Percentiles rank a stretch among this genome's conserved stretches.
These are phyloP conservation scores for Bipolaris victoriae DNA, from an alignment of 2,329 filamentous ascomycete species.

Conservation along the genomic window DNA sequence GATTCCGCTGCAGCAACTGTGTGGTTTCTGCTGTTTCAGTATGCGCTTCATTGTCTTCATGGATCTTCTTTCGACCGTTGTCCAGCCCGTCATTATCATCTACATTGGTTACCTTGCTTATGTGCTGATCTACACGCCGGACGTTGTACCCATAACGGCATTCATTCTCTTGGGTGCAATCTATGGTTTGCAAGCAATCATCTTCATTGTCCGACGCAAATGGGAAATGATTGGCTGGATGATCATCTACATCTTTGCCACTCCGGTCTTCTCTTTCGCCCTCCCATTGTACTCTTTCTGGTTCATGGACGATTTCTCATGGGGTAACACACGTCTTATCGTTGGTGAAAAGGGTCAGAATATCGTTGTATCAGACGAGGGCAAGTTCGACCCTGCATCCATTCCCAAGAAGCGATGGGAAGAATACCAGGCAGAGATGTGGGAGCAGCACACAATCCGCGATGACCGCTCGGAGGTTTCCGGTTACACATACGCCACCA, in stretches of 20 bases:
- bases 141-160: conserved; percentile 77
- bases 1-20: conserved; percentile 89
- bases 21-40: conserved; percentile 99
- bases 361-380: conserved; percentile 92
- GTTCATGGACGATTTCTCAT: conserved; percentile 99
- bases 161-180: conserved; percentile 94
- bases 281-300: conserved; percentile 96
- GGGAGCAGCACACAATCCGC: conserved; percentile 88
- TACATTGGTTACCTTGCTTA: conserved; percentile 92
- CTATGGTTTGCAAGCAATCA: conserved; percentile 94
- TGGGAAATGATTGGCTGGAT: conserved; percentile 99
- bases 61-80: conserved; percentile 87
- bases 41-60: conserved; percentile 98
- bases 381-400: conserved; percentile 90
- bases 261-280: conserved; percentile 88
- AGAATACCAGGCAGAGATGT: conserved; percentile 96
- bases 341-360: conserved; percentile 93
- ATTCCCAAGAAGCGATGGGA: conserved; percentile 99
- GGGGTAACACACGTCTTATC: conserved; percentile 98
- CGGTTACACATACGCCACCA: conserved; percentile 94
- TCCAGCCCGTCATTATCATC: conserved; percentile 87
- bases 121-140: conserved; percentile 66
- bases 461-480: conserved; percentile 87
- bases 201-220: conserved; percentile 94
- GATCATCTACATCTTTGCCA: conserved; percentile 90